A percentile compares a stretch with the other conserved stretches of the same genome.
Conservation (phyloP, 2,329 filamentous ascomycete genomes). For the Phaeosphaeriaceae sp. region DNA sequence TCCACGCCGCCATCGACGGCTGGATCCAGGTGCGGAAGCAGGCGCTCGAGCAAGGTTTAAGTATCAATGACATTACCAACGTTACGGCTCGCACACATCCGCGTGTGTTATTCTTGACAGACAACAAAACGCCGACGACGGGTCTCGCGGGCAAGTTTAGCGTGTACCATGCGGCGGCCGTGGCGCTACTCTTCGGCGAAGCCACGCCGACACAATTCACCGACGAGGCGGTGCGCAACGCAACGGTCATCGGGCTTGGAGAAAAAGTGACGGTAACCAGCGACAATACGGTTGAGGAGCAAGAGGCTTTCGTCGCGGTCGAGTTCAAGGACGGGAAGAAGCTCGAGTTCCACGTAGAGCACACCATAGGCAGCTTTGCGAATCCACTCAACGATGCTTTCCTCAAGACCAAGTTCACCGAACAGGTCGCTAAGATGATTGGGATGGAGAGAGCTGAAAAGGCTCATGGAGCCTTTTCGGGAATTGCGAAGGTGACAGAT, state of each 20-base stretch:
- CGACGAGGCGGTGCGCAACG: slow-evolving; percentile 54
- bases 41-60: neutral
- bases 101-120: neutral
- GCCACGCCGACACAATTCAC: slow-evolving; percentile 60
- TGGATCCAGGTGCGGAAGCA: neutral
- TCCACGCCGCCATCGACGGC: neutral
- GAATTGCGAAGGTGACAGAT: slow-evolving; percentile 14
- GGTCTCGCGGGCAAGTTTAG: slow-evolving; percentile 59
- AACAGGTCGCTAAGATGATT: slow-evolving; percentile 54
- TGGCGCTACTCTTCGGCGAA: slow-evolving; percentile 59
- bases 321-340: slow-evolving; percentile 46
- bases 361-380: slow-evolving; percentile 59
- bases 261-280: slow-evolving; percentile 54
- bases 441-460: slow-evolving; percentile 45
- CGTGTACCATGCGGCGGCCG: slow-evolving; percentile 61
- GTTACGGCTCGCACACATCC: neutral
- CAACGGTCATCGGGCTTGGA: slow-evolving; percentile 51
- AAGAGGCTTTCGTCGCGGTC: slow-evolving; percentile 52
- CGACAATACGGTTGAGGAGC: slow-evolving; percentile 50
- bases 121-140: neutral
- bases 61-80: neutral
- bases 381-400: slow-evolving; percentile 56
- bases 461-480: slow-evolving; percentile 26
- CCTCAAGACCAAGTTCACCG: slow-evolving; percentile 58
- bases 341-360: slow-evolving; percentile 55